Conservation (phyloP, 306 rosid genomes). For the Canavalia gladiata region DNA sequence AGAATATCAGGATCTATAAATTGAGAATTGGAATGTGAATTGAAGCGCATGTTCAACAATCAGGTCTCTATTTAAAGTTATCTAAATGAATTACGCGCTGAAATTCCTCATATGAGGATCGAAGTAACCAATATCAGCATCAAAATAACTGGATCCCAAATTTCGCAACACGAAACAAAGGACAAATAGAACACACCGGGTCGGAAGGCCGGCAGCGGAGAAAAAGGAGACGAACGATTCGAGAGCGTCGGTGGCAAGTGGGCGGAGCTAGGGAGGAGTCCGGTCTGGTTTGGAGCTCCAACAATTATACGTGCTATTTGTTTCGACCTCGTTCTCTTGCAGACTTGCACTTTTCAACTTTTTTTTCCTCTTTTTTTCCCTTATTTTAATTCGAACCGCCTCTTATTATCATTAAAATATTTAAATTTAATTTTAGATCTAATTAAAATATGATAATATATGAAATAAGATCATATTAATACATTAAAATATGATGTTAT, state of each 20-base stretch:
- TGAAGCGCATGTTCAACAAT: constrained; percentile 2
- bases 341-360: not conserved
- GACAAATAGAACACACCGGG: constrained; percentile 43
- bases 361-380: not conserved
- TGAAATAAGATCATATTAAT: too few species aligned
- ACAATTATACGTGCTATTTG: not conserved
- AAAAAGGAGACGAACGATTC: constrained; percentile 6
- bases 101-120: constrained; percentile 31
- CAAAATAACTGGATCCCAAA: not conserved
- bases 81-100: constrained; percentile 5
- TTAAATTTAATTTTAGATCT: too few species aligned
- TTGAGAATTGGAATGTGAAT: constrained; percentile 30
- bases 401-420: too few species aligned
- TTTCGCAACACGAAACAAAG: not conserved
- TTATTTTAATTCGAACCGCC: not conserved
- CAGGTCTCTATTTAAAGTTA: not conserved
- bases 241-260: constrained; percentile 23
- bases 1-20: constrained; percentile 26
- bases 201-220: constrained; percentile 13
- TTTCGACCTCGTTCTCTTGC: too few species aligned
- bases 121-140: constrained; percentile 23
- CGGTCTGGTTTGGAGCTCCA: constrained; percentile 37
- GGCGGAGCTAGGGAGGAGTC: constrained; percentile 34
- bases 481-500: too few species aligned
- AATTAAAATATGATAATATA: too few species aligned